phyloP scores from a whole-genome alignment of 2,329 filamentous ascomycete species.

The Dactylellina parvicollis region DNA sequence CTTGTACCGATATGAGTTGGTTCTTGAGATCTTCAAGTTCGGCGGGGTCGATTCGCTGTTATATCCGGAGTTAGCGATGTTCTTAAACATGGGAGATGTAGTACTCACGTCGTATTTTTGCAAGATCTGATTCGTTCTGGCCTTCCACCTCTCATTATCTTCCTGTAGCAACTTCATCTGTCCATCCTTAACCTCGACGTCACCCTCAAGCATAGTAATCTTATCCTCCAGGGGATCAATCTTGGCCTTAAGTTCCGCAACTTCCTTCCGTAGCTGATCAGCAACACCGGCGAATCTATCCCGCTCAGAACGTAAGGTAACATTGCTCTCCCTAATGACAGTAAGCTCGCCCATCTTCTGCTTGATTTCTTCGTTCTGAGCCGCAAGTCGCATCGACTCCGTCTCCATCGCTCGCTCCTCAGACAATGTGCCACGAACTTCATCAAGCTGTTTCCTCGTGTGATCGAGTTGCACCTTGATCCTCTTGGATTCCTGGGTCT shows the following conservation, averaged over 20 bases:
- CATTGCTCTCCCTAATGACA: slow-evolving; percentile 92
- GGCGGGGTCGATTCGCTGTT: slow-evolving; percentile 81
- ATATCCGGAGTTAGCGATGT: neutral
- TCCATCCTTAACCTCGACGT: slow-evolving; percentile 81
- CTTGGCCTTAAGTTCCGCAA: slow-evolving; percentile 77
- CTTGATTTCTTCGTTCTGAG: slow-evolving; percentile 89
- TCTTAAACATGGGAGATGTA: neutral
- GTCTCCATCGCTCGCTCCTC: slow-evolving; percentile 83
- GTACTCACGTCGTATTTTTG: slow-evolving; percentile 79
- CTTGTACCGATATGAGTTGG: slow-evolving; percentile 73
- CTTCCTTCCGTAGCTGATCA: slow-evolving; percentile 75
- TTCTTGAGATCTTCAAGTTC: slow-evolving; percentile 90
- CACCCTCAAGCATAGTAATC: slow-evolving; percentile 82
- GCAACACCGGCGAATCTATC: slow-evolving; percentile 80
- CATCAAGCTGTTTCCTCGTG: slow-evolving; percentile 85
- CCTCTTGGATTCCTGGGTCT: slow-evolving; percentile 85
- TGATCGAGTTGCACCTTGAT: slow-evolving; percentile 91
- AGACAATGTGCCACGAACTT: slow-evolving; percentile 85
- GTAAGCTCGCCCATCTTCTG: slow-evolving; percentile 96
- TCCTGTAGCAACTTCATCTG: slow-evolving; percentile 89
- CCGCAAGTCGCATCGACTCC: slow-evolving; percentile 76
- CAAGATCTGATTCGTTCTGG: slow-evolving; percentile 92
- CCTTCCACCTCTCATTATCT: slow-evolving; percentile 93
- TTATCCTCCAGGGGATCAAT: slow-evolving; percentile 84
- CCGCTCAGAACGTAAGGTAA: slow-evolving; percentile 86